Base-by-base conservation (phyloP, 1,284 basidiomycete genomes). In the Cryptococcus deneoformans region DNA sequence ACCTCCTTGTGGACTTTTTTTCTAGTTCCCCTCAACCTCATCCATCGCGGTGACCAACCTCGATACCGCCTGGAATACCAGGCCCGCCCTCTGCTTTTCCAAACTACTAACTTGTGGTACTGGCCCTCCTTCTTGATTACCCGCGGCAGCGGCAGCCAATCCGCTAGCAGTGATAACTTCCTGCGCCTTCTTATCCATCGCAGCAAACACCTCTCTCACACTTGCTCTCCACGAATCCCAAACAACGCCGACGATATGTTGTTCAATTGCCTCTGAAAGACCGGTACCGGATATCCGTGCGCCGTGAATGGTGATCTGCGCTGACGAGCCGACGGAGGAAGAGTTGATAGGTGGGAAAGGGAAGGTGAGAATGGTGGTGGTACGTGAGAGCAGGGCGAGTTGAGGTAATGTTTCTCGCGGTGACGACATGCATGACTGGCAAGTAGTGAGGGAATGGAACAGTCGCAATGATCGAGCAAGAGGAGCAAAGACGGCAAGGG, bases 211-310 rank as follows among this genome's bases (percentile, higher is more conserved):
- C 56, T 78, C 76, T 48, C 75, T 62, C 12, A 78, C 59, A 14
- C 71, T 66, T 34, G 76, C 75, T 38, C 77, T 58, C 77, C 77
- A 78, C 6, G 65, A 69, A 50, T 77, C 77, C 77, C 77, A 78
- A 5, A 77, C 66, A 8, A 78, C 72, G 6, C 73, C 73, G 40
- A 78, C 72, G 46, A 78, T 78, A 59, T 78, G 77, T 43, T 69
- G 66, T 54, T 78, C 77, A 45, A 78, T 77, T 38, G 75, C 75
- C 50, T 76, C 73, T 8, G 68, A 69, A 39, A 78, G 60, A 12
- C 75, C 77, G 7, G 77, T 78, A 6, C 73, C 72, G 1, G 70
- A 64, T 6, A 76, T 56, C 34, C 71, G 57, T 1, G 75, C 77
- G 29, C 75, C 75, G 54, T 77, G 75, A 14, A 78, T 65, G 8